A percentile compares a stretch with the other conserved stretches of the same genome.
Conservation (phyloP, 768 basidiomycete genomes). For the Auricularia heimuer region DNA sequence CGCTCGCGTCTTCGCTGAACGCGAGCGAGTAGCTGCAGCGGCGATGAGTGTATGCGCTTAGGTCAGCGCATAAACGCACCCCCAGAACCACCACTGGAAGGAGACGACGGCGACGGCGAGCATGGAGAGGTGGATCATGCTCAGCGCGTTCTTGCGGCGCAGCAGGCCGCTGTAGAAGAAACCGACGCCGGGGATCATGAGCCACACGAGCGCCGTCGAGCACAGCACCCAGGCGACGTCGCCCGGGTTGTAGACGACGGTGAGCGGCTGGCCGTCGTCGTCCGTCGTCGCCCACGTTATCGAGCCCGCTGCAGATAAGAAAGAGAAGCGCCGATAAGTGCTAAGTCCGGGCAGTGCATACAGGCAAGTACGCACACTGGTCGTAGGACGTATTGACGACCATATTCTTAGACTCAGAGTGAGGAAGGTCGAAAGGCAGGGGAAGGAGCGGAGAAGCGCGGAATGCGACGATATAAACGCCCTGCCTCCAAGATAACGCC, state of each 20-base stretch:
- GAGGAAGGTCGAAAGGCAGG: no score
- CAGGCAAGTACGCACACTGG: no score
- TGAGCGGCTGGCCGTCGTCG: slow-evolving; percentile 8
- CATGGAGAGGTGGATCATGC: slow-evolving; percentile 78
- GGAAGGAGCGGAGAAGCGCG: no score
- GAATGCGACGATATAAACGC: no score
- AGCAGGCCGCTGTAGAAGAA: slow-evolving; percentile 89
- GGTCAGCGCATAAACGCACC: slow-evolving; percentile 20
- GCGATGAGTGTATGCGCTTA: background rate
- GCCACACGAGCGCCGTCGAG: slow-evolving; percentile 54
- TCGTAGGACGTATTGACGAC: no score
- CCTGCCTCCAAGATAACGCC: no score
- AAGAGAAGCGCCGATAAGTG: no score
- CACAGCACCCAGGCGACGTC: slow-evolving; percentile 63
- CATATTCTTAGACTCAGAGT: no score
- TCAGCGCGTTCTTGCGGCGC: slow-evolving; percentile 86
- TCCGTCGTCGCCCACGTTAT: background rate
- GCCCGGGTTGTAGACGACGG: slow-evolving; percentile 44
- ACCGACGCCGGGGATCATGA: slow-evolving; percentile 80
- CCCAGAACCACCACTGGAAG: slow-evolving; percentile 92
- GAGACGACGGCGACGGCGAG: slow-evolving; percentile 60
- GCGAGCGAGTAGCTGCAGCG: slow-evolving; percentile 57
- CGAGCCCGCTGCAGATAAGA: slow-evolving; percentile 3
- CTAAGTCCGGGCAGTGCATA: no score
- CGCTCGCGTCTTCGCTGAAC: slow-evolving; percentile 65